These are phyloP conservation scores for Beauveria caledonica DNA, from an alignment of 2,329 filamentous ascomycete genomes.

Conservation along the genomic window DNA sequence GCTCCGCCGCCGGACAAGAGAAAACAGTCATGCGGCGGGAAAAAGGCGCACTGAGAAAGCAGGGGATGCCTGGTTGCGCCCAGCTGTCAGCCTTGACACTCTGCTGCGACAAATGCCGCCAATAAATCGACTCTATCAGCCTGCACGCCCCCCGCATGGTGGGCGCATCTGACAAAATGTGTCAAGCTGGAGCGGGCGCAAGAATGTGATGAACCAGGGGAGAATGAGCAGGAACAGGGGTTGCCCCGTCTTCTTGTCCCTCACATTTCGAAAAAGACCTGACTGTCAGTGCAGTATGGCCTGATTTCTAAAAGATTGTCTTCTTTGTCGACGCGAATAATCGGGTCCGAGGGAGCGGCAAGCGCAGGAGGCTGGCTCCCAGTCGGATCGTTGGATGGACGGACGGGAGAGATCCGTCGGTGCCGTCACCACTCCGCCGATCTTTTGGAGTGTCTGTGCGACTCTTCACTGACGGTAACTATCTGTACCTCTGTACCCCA, in stretches of 20 bases:
- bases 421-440: background rate
- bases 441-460: background rate
- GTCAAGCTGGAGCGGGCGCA: background rate
- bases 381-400: background rate
- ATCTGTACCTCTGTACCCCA: no score
- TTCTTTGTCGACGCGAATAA: background rate
- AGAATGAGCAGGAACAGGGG: background rate
- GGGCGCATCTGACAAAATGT: background rate
- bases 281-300: background rate
- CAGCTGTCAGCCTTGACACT: background rate
- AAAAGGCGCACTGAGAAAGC: background rate
- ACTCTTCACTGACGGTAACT: background rate
- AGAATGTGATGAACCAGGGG: conserved; percentile 3
- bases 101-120: background rate
- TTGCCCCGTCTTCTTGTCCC: background rate
- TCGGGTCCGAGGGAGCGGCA: no score
- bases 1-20: background rate
- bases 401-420: background rate
- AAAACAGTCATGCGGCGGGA: background rate
- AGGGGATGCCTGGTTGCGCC: background rate
- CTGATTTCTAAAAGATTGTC: background rate
- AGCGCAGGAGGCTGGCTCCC: background rate
- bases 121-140: background rate
- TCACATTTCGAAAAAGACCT: background rate
- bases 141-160: background rate